Evolutionary conservation across 352 stramenopile genomes (phyloP).

Genomic region (Peronospora destructor): DNA sequence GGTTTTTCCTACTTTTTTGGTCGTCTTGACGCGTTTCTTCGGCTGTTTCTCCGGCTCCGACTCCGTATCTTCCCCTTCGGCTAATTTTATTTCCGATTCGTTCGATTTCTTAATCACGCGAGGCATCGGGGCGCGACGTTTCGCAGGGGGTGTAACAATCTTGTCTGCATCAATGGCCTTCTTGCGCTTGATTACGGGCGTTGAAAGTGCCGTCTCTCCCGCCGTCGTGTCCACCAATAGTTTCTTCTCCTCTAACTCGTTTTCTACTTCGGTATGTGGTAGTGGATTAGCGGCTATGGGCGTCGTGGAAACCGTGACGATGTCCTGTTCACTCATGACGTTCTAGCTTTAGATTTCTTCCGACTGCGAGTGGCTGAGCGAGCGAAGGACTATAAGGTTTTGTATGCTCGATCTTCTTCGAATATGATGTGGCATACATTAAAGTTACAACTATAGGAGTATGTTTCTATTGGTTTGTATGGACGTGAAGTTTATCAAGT

Average conservation of each 20-base stretch:
- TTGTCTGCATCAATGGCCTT: not conserved
- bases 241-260: constrained; percentile 6
- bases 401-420: constrained; percentile 21
- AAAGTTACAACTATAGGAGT: not conserved
- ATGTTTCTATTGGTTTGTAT: not conserved
- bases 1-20: constrained; percentile 25
- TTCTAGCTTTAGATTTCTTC: constrained; percentile 16
- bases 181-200: constrained; percentile 13
- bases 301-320: constrained; percentile 7
- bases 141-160: constrained; percentile 4
- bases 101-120: constrained; percentile 9
- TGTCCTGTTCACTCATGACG: constrained; percentile 22
- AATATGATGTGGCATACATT: constrained; percentile 8
- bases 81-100: constrained; percentile 4
- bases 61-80: constrained; percentile 38
- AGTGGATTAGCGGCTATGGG: not conserved
- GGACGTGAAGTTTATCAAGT: not conserved
- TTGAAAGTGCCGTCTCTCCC: constrained; percentile 5
- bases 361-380: constrained; percentile 9
- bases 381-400: constrained; percentile 1
- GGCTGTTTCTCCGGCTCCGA: constrained; percentile 47
- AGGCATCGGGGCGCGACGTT: constrained; percentile 15
- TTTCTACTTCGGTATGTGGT: not conserved
- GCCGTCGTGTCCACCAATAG: constrained; percentile 5
- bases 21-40: constrained; percentile 37